Evolutionary conservation across 768 basidiomycete species (phyloP).

Genomic region (Hericium alpestre): DNA sequence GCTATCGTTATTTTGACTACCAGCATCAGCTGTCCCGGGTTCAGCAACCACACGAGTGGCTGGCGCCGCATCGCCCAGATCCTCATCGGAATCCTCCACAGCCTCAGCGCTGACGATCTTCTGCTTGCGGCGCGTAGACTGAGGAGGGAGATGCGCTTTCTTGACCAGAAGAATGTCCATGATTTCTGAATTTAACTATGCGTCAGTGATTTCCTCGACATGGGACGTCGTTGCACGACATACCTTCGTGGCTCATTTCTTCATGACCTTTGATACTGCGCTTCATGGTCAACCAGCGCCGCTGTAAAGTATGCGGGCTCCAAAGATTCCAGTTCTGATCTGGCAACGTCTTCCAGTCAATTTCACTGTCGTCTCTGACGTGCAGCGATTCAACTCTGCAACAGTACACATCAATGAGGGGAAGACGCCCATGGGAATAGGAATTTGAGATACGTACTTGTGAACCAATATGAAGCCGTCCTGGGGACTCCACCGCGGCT

Average conservation of each 20-base stretch:
- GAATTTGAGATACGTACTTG: conserved; percentile 38
- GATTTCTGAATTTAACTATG: conserved; percentile 40
- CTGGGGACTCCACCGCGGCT: conserved; percentile 61
- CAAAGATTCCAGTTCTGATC: conserved; percentile 76
- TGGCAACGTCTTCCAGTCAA: conserved; percentile 71
- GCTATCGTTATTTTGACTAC: too few species aligned
- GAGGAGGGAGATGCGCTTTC: conserved; percentile 48
- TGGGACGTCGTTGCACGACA: conserved; percentile 6
- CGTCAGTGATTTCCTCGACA: not conserved
- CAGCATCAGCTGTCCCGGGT: too few species aligned
- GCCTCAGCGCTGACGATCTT: conserved; percentile 23
- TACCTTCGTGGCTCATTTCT: conserved; percentile 73
- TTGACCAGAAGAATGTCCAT: conserved; percentile 72
- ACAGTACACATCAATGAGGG: conserved; percentile 2
- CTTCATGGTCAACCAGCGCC: conserved; percentile 77
- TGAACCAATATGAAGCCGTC: conserved; percentile 77
- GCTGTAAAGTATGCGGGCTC: conserved; percentile 72
- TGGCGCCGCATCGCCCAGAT: not conserved
- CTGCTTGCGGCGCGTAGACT: conserved; percentile 14
- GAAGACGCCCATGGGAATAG: not conserved
- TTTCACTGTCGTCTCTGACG: conserved; percentile 72
- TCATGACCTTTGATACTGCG: conserved; percentile 64
- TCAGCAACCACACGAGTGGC: too few species aligned
- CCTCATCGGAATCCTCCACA: conserved; percentile 23
- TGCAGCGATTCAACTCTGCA: conserved; percentile 62